Base-by-base conservation (phyloP, 768 basidiomycete genomes). In the Podaxis sp. region DNA sequence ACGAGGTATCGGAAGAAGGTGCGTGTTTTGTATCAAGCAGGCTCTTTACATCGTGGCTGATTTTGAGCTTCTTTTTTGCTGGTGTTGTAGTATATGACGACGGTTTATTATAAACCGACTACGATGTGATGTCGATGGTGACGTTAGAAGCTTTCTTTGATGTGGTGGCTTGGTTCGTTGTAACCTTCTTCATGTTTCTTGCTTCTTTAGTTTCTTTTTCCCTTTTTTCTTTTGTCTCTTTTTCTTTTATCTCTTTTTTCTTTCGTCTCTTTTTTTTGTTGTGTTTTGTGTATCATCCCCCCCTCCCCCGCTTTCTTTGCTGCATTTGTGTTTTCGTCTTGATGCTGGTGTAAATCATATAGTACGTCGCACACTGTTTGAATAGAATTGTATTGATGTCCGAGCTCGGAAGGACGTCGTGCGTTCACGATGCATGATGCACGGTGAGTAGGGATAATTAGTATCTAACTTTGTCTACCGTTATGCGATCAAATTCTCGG, bases 1-100 rank as follows among this genome's bases (percentile, higher is more conserved):
- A 95, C 89, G 56, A 80, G 96, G 71, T 98, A 97, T 79, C 81
- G 87, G 76, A 86, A 91, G 79, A 99, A 96, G 89, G 93, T 93
- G 70, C 17, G 79, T 75, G 22, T 64, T 46, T 59, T 36, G 33
- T 28, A 48, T 57, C 49, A 44, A 15, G 15, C 42, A 8, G 0
- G 13, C 4, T 42, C 12, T 5, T 46, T 4, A n/a, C 2, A 15
- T 39, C 33, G 57, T 61, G 30, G 26, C 33, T 73, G 66, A 67
- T 69, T 17, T 52, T 12, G 33, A 52, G 53, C 12, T 26, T 52
- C 64, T 36, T 61, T 63, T 64, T 36, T 65, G 33, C 33, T 33
- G 33, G 33, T 33, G 33, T 33, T 61, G 33, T 70, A 93, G 90
- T 94, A 89, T 79, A 84, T 94, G 74, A 92, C 92, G 52, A 93